Percentiles rank a stretch among this genome's conserved stretches.
phyloP scores from a whole-genome alignment of 1,139 yeast genomes.

The Spencermartinsiella ligniputridi region DNA sequence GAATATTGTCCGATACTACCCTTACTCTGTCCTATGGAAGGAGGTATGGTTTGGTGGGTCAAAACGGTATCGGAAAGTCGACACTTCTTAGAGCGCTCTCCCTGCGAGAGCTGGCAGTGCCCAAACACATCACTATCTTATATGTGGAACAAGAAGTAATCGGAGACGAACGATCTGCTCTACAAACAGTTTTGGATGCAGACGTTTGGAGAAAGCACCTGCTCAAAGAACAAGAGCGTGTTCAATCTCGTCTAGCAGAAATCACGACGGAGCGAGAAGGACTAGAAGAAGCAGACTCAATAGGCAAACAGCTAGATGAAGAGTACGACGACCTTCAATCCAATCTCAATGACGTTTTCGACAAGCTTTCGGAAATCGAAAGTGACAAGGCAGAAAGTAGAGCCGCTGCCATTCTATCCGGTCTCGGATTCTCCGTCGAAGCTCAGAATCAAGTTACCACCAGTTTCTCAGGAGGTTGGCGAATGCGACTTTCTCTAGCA shows the following conservation, averaged over 20 bases:
- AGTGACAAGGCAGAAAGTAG: constrained; percentile 96
- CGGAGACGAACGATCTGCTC: constrained; percentile 87
- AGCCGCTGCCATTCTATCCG: constrained; percentile 91
- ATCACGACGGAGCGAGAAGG: constrained; percentile 65
- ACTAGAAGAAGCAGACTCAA: constrained; percentile 75
- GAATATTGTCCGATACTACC: constrained; percentile 85
- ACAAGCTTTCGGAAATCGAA: constrained; percentile 86
- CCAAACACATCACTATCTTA: constrained; percentile 89
- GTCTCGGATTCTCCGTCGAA: constrained; percentile 88
- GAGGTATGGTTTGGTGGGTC: constrained; percentile 96
- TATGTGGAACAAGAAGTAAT: constrained; percentile 96
- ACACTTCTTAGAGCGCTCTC: constrained; percentile 86
- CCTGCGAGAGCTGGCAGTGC: constrained; percentile 87
- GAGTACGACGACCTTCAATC: constrained; percentile 83
- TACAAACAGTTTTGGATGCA: constrained; percentile 94
- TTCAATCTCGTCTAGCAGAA: constrained; percentile 68
- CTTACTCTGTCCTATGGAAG: constrained; percentile 86
- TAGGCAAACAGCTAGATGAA: constrained; percentile 74
- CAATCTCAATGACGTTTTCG: constrained; percentile 73
- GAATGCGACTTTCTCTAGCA: constrained; percentile 98
- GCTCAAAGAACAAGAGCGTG: constrained; percentile 67
- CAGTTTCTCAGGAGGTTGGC: constrained; percentile 99
- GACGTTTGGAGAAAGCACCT: constrained; percentile 98
- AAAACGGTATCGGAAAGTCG: constrained; percentile 99
- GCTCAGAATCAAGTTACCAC: constrained; percentile 81